Percentiles rank a stretch among this genome's conserved stretches.
Conservation (phyloP, 176 grass and related monocot species). For the Triticum dicoccoides region DNA sequence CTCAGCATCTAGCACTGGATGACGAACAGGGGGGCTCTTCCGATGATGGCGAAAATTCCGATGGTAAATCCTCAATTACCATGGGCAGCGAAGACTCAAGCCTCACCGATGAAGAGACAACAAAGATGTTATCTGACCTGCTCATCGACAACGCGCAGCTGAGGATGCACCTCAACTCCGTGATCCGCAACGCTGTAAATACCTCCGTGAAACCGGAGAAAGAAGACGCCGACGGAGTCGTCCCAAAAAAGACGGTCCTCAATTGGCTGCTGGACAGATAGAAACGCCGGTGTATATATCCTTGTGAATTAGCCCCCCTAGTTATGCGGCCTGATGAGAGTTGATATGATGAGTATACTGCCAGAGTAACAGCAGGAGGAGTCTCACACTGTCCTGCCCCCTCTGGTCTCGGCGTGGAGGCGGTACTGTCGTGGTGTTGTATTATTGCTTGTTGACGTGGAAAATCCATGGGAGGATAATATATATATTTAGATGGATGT, state of each 20-base stretch:
- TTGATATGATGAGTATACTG: conserved; percentile 36
- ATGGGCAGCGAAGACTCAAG: conserved; percentile 41
- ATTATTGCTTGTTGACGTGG: conserved; percentile 21
- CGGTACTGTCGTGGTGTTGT: conserved; percentile 24
- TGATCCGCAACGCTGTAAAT: conserved; percentile 60
- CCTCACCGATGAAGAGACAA: conserved; percentile 52
- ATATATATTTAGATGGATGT: conserved; percentile 18
- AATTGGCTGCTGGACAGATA: conserved; percentile 83
- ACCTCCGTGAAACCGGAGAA: conserved; percentile 58
- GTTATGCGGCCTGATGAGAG: conserved; percentile 29
- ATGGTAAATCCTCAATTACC: conserved; percentile 44
- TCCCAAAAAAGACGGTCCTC: conserved; percentile 69
- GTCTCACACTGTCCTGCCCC: not conserved
- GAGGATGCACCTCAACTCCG: conserved; percentile 68
- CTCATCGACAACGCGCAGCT: conserved; percentile 86
- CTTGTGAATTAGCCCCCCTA: conserved; percentile 48
- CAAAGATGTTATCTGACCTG: conserved; percentile 72
- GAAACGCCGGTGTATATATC: conserved; percentile 33
- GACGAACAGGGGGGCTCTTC: conserved; percentile 48
- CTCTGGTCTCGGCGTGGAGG: not conserved
- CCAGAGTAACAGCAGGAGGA: conserved; percentile 9
- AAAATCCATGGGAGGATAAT: conserved; percentile 21
- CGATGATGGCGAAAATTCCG: conserved; percentile 44
- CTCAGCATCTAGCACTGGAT: conserved; percentile 72
- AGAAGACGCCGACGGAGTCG: conserved; percentile 51